Evolutionary conservation across 176 grass and related monocot species (phyloP).

Genomic region (Phyllostachys edulis): DNA sequence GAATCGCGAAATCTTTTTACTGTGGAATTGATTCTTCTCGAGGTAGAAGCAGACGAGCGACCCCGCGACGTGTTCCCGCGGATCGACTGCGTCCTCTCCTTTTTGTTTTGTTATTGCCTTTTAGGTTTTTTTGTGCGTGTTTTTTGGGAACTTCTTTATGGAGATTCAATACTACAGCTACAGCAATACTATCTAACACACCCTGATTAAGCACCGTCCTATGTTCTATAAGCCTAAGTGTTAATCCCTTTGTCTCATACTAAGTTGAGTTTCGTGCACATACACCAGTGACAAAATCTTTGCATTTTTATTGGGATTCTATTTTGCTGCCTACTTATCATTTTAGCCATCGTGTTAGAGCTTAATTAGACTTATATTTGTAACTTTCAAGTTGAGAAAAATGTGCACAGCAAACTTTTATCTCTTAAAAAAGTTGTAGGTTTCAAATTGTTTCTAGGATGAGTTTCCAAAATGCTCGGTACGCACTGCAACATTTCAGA

Average conservation of each 20-base stretch:
- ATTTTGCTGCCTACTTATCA: neutral
- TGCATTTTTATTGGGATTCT: no score
- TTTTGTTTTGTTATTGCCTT: neutral
- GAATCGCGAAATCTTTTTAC: neutral
- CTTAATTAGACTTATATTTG: no score
- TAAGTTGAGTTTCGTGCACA: neutral
- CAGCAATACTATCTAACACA: neutral
- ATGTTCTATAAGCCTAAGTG: neutral
- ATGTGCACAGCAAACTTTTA: neutral
- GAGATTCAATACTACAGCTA: neutral
- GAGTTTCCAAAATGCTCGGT: neutral
- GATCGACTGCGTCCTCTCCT: slow-evolving; percentile 6
- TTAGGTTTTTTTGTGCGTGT: neutral
- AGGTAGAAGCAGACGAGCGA: neutral
- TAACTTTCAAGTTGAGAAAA: neutral
- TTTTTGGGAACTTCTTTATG: neutral
- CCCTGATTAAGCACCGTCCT: neutral
- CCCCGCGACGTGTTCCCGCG: neutral
- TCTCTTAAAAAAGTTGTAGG: neutral
- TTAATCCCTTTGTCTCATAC: neutral
- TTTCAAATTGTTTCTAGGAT: no score
- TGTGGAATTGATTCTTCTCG: neutral
- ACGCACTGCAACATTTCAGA: neutral
- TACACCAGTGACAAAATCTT: neutral
- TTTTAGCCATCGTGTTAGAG: no score